These are phyloP conservation scores for Botrytis pseudocinerea DNA, from an alignment of 2,329 filamentous ascomycete genomes.

Conservation along the genomic window DNA sequence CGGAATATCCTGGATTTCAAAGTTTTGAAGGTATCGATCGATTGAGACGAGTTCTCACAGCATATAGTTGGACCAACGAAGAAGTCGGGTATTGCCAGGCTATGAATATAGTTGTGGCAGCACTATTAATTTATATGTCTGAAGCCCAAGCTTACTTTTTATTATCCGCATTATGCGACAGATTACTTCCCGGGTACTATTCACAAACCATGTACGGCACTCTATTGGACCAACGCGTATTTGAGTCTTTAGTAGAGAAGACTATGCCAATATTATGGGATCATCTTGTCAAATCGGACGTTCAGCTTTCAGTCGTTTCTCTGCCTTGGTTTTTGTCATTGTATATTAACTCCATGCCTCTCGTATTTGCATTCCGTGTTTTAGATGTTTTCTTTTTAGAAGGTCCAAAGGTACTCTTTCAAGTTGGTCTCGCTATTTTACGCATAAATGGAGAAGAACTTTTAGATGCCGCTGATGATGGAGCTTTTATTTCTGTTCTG, in stretches of 20 bases:
- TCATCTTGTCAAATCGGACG: conserved; percentile 93
- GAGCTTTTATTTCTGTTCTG: conserved; percentile 92
- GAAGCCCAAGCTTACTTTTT: conserved; percentile 95
- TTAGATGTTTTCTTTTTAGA: conserved; percentile 98
- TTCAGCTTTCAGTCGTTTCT: conserved; percentile 95
- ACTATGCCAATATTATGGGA: conserved; percentile 99
- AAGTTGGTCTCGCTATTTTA: conserved; percentile 93
- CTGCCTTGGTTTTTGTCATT: conserved; percentile 97
- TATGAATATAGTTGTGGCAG: conserved; percentile 99
- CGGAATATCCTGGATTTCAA: conserved; percentile 96
- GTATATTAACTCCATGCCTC: conserved; percentile 99
- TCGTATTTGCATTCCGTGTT: conserved; percentile 95
- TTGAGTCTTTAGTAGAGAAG: conserved; percentile 96
- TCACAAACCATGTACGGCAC: conserved; percentile 99
- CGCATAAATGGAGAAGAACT: conserved; percentile 96
- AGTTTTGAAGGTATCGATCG: conserved; percentile 92
- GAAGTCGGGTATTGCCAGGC: conserved; percentile 98
- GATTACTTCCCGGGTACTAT: conserved; percentile 93
- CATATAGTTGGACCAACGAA: conserved; percentile 95
- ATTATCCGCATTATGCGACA: conserved; percentile 86
- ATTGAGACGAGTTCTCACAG: conserved; percentile 85
- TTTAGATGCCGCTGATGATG: conserved; percentile 89
- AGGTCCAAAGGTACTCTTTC: conserved; percentile 95
- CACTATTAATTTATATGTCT: conserved; percentile 98
- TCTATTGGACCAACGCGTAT: conserved; percentile 92